phyloP scores from a whole-genome alignment of 768 basidiomycete species.

The Galerina marginata region DNA sequence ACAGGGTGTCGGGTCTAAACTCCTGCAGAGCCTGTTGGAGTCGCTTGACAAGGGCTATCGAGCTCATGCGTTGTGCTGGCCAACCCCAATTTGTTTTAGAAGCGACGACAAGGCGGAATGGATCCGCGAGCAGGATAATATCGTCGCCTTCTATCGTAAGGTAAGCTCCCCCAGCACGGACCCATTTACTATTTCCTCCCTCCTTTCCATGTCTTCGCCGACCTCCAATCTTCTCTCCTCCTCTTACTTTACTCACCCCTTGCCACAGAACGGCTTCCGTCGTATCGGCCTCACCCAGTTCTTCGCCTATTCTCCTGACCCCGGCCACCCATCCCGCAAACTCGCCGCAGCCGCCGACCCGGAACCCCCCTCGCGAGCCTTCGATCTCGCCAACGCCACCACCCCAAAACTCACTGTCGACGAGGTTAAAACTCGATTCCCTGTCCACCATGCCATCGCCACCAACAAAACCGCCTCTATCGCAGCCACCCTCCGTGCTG shows the following conservation, averaged over 20 bases:
- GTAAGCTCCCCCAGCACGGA: not conserved
- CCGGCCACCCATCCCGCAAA: not conserved
- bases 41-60: constrained; percentile 20
- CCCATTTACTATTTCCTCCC: too few relatives aligned
- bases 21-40: constrained; percentile 22
- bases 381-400: not conserved
- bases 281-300: constrained; percentile 15
- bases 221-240: not conserved
- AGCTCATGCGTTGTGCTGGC: constrained; percentile 30
- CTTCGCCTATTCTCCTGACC: not conserved
- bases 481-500: not conserved
- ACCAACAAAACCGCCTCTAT: not conserved
- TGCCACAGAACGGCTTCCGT: constrained; percentile 28
- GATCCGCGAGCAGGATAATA: not conserved
- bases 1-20: constrained; percentile 27
- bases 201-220: not conserved
- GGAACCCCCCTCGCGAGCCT: not conserved
- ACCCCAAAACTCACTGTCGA: not conserved
- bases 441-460: constrained; percentile 10
- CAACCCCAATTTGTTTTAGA: constrained; percentile 19
- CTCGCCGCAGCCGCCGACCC: constrained; percentile 2
- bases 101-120: not conserved
- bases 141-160: constrained; percentile 6
- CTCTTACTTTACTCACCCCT: too few relatives aligned
- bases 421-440: constrained; percentile 1